These are phyloP conservation scores for Cyberlindnera mississippiensis DNA, from an alignment of 805 yeast species.

Conservation along the genomic window DNA sequence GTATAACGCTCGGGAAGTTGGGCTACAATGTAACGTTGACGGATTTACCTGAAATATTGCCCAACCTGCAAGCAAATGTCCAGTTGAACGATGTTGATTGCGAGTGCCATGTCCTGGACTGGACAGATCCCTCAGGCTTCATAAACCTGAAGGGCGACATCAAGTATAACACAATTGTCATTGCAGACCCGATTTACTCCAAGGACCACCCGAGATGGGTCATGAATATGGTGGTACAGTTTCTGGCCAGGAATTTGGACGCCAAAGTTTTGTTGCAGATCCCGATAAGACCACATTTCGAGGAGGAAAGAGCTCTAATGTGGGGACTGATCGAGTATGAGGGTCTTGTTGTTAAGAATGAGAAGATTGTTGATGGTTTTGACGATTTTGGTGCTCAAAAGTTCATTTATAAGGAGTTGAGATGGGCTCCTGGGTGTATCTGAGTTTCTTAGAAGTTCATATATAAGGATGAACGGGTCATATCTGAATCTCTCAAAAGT, in stretches of 20 bases:
- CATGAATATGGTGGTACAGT: conserved; percentile 49
- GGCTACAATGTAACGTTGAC: conserved; percentile 51
- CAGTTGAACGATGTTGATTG: conserved; percentile 42
- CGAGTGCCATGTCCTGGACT: conserved; percentile 59
- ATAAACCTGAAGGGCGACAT: conserved; percentile 26
- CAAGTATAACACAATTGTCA: conserved; percentile 55
- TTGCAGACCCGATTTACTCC: conserved; percentile 90
- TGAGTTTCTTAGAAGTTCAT: too few relatives aligned
- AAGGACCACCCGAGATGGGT: conserved; percentile 76
- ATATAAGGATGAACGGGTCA: too few relatives aligned
- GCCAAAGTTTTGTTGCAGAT: conserved; percentile 64
- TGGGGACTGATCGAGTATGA: conserved; percentile 50
- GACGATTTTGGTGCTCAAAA: conserved; percentile 83
- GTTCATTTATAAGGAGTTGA: conserved; percentile 42
- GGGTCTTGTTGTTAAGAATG: conserved; percentile 24
- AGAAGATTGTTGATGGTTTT: conserved; percentile 47
- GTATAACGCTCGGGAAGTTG: conserved; percentile 58
- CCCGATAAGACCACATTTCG: conserved; percentile 68
- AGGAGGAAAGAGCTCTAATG: conserved; percentile 55
- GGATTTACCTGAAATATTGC: conserved; percentile 74
- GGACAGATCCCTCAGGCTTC: conserved; percentile 60
- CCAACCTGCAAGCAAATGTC: conserved; percentile 60
- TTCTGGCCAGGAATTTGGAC: conserved; percentile 33
- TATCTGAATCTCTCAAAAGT: too few relatives aligned
- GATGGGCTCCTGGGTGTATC: too few relatives aligned